A percentile compares a stretch with the other conserved stretches of the same genome.
Evolutionary conservation across 352 stramenopile species (phyloP).

Genomic region (Globisporangium sylvaticum): DNA sequence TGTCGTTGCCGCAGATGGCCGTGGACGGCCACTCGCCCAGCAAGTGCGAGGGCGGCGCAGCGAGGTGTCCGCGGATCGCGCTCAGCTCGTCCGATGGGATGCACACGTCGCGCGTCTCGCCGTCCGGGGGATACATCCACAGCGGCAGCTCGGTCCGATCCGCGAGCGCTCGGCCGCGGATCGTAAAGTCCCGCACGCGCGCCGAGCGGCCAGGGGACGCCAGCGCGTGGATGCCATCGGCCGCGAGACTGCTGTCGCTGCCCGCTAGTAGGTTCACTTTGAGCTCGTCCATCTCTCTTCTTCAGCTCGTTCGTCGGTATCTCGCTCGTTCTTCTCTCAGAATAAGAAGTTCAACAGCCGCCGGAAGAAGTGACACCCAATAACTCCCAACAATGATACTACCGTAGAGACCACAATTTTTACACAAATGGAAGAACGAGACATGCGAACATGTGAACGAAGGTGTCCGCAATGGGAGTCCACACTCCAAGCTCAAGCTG

Average conservation of each 20-base stretch:
- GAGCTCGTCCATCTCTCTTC: slow-evolving; percentile 42
- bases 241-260: not conserved
- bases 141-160: slow-evolving; percentile 21
- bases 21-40: slow-evolving; percentile 85
- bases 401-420: not conserved
- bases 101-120: slow-evolving; percentile 27
- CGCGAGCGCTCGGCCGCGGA: slow-evolving; percentile 9
- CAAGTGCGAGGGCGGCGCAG: slow-evolving; percentile 20
- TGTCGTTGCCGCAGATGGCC: slow-evolving; percentile 91
- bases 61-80: slow-evolving; percentile 24
- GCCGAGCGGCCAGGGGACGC: slow-evolving; percentile 7
- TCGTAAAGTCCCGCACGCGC: slow-evolving; percentile 14
- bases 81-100: slow-evolving; percentile 25
- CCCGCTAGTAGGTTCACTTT: slow-evolving; percentile 32
- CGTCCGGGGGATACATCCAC: slow-evolving; percentile 45
- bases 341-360: slow-evolving; percentile 3
- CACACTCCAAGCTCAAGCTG: not conserved
- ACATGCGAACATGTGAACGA: not conserved
- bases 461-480: not conserved
- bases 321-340: not conserved
- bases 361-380: not conserved
- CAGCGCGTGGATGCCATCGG: slow-evolving; percentile 2
- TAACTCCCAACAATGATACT: no score
- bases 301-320: not conserved
- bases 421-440: not conserved